phyloP scores from a whole-genome alignment of 768 basidiomycete species.

The Pisolithus microcarpus region DNA sequence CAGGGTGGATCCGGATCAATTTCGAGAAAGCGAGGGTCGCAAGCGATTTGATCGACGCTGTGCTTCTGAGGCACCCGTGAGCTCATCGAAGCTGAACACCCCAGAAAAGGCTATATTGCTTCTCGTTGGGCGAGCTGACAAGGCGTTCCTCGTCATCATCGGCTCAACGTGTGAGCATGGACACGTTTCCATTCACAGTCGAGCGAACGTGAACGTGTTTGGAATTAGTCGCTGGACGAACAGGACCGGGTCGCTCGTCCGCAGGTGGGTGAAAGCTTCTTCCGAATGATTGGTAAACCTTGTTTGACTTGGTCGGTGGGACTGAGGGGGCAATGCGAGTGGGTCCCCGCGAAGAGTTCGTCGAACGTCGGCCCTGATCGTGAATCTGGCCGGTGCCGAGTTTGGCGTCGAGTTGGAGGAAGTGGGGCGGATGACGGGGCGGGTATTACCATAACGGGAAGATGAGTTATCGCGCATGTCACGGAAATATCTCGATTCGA shows the following conservation, averaged over 20 bases:
- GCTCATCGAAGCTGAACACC: constrained; percentile 9
- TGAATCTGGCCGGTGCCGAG: constrained; percentile 43
- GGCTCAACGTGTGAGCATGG: no score
- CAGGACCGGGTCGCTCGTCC: constrained; percentile 11
- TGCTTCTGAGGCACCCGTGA: constrained; percentile 16
- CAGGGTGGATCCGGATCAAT: constrained; percentile 8
- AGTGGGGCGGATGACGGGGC: constrained; percentile 32
- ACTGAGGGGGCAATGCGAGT: constrained; percentile 17
- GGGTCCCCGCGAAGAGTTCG: constrained; percentile 24
- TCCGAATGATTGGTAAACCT: constrained; percentile 6
- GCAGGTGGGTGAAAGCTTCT: constrained; percentile 12
- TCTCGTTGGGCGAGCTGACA: constrained; percentile 2
- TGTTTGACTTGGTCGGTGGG: not conserved
- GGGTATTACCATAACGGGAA: constrained; percentile 35
- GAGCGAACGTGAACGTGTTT: no score
- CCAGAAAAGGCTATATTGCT: constrained; percentile 9
- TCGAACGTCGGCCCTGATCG: constrained; percentile 20
- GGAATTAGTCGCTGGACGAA: constrained; percentile 13
- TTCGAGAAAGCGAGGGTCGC: constrained; percentile 10
- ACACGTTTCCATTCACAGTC: not conserved
- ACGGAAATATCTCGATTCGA: constrained; percentile 20
- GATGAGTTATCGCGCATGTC: constrained; percentile 11
- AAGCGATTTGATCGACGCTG: constrained; percentile 11
- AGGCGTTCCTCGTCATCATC: not conserved
- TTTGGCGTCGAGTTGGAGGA: constrained; percentile 21